These are phyloP conservation scores for Penicillium aurantiogriseum DNA, from an alignment of 2,329 filamentous ascomycete species.

Conservation along the genomic window DNA sequence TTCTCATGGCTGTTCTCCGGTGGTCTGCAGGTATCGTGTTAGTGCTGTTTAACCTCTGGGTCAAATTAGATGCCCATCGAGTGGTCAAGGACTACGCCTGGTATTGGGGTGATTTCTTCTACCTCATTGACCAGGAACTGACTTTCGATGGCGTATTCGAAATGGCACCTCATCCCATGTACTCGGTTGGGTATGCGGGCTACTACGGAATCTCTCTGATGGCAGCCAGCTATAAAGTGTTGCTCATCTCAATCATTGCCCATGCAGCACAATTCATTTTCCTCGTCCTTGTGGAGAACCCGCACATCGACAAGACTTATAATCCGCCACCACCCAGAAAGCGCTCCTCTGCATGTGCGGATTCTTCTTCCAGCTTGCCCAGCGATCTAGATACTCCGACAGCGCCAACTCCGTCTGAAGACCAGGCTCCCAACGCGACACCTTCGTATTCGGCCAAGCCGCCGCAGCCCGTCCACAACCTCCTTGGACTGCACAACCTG, in stretches of 20 bases:
- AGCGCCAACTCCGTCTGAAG: conserved; percentile 36
- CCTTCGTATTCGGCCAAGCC: conserved; percentile 47
- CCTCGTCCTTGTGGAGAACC: conserved; percentile 87
- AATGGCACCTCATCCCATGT: conserved; percentile 98
- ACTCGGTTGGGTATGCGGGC: conserved; percentile 94
- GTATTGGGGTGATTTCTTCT: conserved; percentile 99
- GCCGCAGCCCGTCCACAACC: conserved; percentile 73
- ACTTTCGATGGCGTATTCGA: conserved; percentile 99
- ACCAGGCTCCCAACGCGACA: conserved; percentile 37
- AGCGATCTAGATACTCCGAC: conserved; percentile 34
- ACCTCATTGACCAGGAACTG: conserved; percentile 93
- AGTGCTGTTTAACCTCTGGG: conserved; percentile 95
- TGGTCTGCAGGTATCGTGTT: conserved; percentile 77
- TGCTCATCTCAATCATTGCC: conserved; percentile 93
- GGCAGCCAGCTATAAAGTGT: conserved; percentile 94
- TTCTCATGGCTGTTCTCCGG: conserved; percentile 66
- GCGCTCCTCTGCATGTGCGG: conserved; percentile 36
- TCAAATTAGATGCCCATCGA: conserved; percentile 94
- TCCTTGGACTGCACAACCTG: conserved; percentile 78
- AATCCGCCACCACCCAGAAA: conserved; percentile 78
- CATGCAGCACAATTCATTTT: conserved; percentile 95
- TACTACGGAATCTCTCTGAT: conserved; percentile 99
- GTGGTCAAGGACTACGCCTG: conserved; percentile 99
- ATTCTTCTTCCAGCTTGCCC: conserved; percentile 27
- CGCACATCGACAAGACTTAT: conserved; percentile 97